A percentile compares a stretch with the other conserved stretches of the same genome.
These are phyloP conservation scores for Tagetes patula DNA, from an alignment of 129 eudicot genomes.

Conservation along the genomic window DNA sequence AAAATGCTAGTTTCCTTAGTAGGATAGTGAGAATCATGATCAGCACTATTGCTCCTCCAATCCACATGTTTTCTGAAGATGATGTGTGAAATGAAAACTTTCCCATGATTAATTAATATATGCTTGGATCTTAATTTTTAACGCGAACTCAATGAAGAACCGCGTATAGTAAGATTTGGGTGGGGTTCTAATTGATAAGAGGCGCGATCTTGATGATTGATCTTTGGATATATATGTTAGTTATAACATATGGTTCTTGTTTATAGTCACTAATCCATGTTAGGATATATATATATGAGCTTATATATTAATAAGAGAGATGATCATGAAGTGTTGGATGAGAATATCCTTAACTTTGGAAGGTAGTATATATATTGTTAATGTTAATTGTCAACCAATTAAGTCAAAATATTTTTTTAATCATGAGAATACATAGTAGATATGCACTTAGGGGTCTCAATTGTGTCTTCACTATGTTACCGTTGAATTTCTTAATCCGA, in stretches of 20 bases:
- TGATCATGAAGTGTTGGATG: constrained; percentile 18
- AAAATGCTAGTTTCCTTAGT: constrained; percentile 37
- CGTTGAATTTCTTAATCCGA: constrained; percentile 24
- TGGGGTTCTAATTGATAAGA: too few relatives aligned
- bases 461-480: constrained; percentile 25
- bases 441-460: constrained; percentile 30
- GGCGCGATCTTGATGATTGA: too few relatives aligned
- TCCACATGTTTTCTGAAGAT: constrained; percentile 37
- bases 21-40: constrained; percentile 49
- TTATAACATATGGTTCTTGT: too few relatives aligned
- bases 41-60: constrained; percentile 49
- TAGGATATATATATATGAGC: neutral
- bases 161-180: too few relatives aligned
- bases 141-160: constrained; percentile 6
- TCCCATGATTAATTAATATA: constrained; percentile 34
- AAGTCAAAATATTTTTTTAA: neutral
- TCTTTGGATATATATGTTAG: too few relatives aligned
- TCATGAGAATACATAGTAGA: constrained; percentile 1
- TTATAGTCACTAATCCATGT: too few relatives aligned
- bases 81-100: constrained; percentile 18
- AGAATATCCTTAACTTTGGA: constrained; percentile 52
- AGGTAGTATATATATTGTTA: neutral
- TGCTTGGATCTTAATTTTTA: constrained; percentile 4
- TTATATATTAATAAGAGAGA: constrained; percentile 22
- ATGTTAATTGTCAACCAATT: constrained; percentile 18